Evolutionary conservation across 768 basidiomycete genomes (phyloP).

Genomic region (Phlebiopsis gigantea): DNA sequence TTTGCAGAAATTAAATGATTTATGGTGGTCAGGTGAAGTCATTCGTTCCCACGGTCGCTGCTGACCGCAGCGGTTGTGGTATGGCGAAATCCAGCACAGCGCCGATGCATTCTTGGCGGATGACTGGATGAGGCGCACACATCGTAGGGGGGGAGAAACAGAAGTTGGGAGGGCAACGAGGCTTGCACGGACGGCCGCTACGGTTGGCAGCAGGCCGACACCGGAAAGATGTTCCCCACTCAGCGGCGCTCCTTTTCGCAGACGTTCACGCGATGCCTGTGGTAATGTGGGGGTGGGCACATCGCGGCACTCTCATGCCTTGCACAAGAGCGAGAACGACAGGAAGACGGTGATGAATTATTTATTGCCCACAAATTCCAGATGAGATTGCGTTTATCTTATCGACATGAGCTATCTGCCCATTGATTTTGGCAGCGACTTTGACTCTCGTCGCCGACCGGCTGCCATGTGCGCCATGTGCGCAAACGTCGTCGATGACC

Average conservation of each 20-base stretch:
- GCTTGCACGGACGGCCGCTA: background rate
- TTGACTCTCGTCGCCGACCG: background rate
- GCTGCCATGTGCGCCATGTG: slow-evolving; percentile 7
- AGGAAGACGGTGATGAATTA: too few relatives aligned
- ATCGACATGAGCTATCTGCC: background rate
- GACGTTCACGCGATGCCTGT: too few relatives aligned
- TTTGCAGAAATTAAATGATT: slow-evolving; percentile 9
- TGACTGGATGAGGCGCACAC: background rate
- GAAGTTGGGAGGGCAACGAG: background rate
- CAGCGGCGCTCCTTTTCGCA: background rate
- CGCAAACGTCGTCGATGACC: background rate
- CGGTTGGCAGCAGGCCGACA: background rate
- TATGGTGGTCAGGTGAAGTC: slow-evolving; percentile 17
- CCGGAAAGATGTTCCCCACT: background rate
- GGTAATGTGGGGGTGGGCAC: too few relatives aligned
- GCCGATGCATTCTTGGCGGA: background rate
- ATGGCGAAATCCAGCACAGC: background rate
- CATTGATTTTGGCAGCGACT: background rate
- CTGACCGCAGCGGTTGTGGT: background rate
- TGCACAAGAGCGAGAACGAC: too few relatives aligned
- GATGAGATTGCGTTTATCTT: too few relatives aligned
- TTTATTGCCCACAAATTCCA: too few relatives aligned
- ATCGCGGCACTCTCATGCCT: too few relatives aligned
- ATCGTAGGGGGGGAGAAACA: background rate
- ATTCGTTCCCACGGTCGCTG: slow-evolving; percentile 23